Evolutionary conservation across 306 rosid genomes (phyloP), one percentile per base, ranked within the genome.

Genomic region (Begonia fuchsioides): DNA sequence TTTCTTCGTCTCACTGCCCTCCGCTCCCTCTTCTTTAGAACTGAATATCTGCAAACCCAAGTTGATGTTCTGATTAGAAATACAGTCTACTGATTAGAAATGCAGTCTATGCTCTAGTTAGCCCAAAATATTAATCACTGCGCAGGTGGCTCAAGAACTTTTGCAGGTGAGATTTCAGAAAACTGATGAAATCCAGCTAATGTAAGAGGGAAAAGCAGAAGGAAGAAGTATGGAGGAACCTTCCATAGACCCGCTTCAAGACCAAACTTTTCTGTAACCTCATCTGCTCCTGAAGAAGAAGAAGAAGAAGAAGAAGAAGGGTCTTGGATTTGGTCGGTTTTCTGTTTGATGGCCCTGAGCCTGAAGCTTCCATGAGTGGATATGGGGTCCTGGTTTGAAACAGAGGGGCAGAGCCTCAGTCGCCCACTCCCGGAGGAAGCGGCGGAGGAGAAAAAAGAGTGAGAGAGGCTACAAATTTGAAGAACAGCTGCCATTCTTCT

Each of bases 171-270:
- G 35, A 26, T 26, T 26, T 26, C 35, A 26, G 5, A 26, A 26
- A 26, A 26, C 8, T 26, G 35, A 41, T n/a, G 45, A 41, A 41
- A 41, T 41, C 45, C 45, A 10, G 10, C 44, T 7, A 41, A 41
- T 10, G 12, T 4, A 11, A 41, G 14, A 41, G 17, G 14, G 39
- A n/a, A 39, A 15, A 32, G 26, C 16, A 13, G 1, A 17, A 20
- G 1, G 54, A 32, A 47, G 67, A 60, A 54, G 1, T 41, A 60
- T 57, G 68, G 7, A 26, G 8, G 8, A 54, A 88, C 96, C 95
- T 83, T 78, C 96, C 93, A 88, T 9, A 88, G 81, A 55, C 86
- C 96, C 70, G 82, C 93, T 69, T 88, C 95, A 53, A 88, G 95
- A 40, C 95, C 96, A 55, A 76, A 88, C 58, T 88, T 88, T 56